phyloP scores from a whole-genome alignment of 345 rosid genomes.

The Euphorbia tirucalli region DNA sequence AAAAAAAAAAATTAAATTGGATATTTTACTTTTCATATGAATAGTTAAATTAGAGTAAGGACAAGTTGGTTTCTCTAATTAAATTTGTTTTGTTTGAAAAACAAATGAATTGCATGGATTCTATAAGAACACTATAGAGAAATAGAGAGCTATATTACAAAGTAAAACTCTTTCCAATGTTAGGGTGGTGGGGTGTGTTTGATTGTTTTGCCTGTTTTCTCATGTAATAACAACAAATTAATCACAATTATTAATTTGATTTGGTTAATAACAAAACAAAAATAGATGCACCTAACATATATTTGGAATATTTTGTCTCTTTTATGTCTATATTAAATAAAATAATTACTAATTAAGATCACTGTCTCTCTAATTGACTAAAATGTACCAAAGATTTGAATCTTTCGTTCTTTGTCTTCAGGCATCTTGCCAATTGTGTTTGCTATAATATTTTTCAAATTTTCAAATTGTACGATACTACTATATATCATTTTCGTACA shows the following conservation, averaged over 20 bases:
- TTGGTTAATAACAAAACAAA: constrained; percentile 22
- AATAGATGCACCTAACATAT: constrained; percentile 28
- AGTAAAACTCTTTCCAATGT: constrained; percentile 28
- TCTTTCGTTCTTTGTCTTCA: constrained; percentile 21
- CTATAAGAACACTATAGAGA: not conserved
- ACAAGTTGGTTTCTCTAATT: too few species aligned
- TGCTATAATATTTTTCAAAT: not conserved
- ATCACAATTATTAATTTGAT: constrained; percentile 13
- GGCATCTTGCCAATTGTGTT: constrained; percentile 26
- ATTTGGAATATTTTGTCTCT: constrained; percentile 20
- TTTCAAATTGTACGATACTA: not conserved
- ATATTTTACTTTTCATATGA: too few species aligned
- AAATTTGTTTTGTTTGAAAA: too few species aligned
- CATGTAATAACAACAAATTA: constrained; percentile 24
- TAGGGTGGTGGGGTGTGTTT: constrained; percentile 18
- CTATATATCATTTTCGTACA: not conserved
- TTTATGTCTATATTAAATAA: constrained; percentile 5
- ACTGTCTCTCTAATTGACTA: not conserved
- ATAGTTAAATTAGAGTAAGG: too few species aligned
- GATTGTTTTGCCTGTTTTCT: constrained; percentile 16
- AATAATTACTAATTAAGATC: not conserved
- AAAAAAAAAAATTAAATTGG: too few species aligned
- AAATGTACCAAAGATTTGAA: not conserved
- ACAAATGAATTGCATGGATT: too few species aligned
- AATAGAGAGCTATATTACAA: constrained; percentile 23